Conservation (phyloP, 78 protist species). For the Parvularia atlantis region DNA sequence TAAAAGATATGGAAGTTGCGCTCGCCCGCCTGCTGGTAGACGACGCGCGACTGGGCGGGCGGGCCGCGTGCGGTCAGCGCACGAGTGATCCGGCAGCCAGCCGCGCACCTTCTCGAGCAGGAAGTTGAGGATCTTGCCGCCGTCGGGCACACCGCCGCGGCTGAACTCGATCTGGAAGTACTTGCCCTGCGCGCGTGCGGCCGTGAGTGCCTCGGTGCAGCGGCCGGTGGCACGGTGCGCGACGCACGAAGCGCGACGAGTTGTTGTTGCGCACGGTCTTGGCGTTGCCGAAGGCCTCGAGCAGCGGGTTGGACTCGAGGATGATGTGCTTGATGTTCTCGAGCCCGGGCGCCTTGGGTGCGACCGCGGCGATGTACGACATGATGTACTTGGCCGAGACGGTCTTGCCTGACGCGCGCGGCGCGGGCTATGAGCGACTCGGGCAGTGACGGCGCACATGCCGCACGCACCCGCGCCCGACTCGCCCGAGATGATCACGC, state of each 20-base stretch:
- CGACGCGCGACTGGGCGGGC: not conserved
- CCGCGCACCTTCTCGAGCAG: slow-evolving; percentile 49
- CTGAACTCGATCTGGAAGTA: slow-evolving; percentile 67
- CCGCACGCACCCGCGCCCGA: slow-evolving; percentile 78
- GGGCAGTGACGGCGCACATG: no score
- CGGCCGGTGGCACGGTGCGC: not conserved
- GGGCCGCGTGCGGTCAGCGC: no score
- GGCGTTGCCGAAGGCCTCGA: slow-evolving; percentile 96
- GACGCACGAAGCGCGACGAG: slow-evolving; percentile 74
- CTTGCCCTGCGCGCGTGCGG: slow-evolving; percentile 42
- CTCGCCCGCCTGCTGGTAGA: not conserved
- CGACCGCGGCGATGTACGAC: slow-evolving; percentile 2
- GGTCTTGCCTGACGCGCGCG: no score
- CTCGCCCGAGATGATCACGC: slow-evolving; percentile 79
- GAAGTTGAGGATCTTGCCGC: slow-evolving; percentile 69
- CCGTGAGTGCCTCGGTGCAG: not conserved
- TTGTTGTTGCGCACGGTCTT: slow-evolving; percentile 90
- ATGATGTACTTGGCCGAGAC: slow-evolving; percentile 60
- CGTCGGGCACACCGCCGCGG: slow-evolving; percentile 66
- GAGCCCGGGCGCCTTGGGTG: no score
- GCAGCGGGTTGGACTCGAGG: slow-evolving; percentile 77
- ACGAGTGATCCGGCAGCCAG: slow-evolving; percentile 67
- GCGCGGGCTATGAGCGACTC: no score
- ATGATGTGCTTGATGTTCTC: slow-evolving; percentile 49
- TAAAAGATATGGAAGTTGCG: slow-evolving; percentile 37